Evolutionary conservation across 78 protist species (phyloP), one percentile per base, ranked within the genome.

Genomic region (Polysphondylium violaceum): DNA sequence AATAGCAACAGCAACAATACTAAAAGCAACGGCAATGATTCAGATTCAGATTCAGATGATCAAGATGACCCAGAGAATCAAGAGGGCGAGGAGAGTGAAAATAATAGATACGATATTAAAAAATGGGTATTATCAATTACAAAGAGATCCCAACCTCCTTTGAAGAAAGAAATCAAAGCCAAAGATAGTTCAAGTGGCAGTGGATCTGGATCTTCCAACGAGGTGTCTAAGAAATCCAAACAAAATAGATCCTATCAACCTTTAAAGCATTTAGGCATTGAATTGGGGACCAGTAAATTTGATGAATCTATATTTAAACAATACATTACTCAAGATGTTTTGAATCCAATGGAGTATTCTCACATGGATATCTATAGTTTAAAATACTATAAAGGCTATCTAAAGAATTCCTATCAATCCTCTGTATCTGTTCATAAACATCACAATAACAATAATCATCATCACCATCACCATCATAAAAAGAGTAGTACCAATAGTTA

Each of bases 111-210:
- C 53, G 78, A 83, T 43, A 83, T 83, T 43, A 83, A 83, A 35
- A 67, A 56, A 69, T 83, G 90, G 90, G 90, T 83, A 29, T 27
- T 83, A 7, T 83, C 90, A 23, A 50, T 83, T 23, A 64, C 60
- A 51, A 79, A 67, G 53, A 71, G 76, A 50, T 31, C 33, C 23
- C 56, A 29, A 29, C 3, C 16, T 29, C 4, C 4, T 19, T 56
- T 4, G 14, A 56, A 56, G 21, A 12, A 8, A 17, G 21, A 56
- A 19, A 56, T 23, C 21, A 8, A 56, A 29, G 14, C 41, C 12
- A 25, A n/a, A 14, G 3, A 23, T n/a, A 33, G 40, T 29, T 33
- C 25, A 12, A 31, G 36, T 31, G 16, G 16, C 16, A 60, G 16
- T 60, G 50, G 38, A 17, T 16, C 72, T n/a, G 21, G 19, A 16